Evolutionary conservation across 208 protist genomes (phyloP), one percentile per base, ranked within the genome.

Genomic region (Herpetomonas tarakana): DNA sequence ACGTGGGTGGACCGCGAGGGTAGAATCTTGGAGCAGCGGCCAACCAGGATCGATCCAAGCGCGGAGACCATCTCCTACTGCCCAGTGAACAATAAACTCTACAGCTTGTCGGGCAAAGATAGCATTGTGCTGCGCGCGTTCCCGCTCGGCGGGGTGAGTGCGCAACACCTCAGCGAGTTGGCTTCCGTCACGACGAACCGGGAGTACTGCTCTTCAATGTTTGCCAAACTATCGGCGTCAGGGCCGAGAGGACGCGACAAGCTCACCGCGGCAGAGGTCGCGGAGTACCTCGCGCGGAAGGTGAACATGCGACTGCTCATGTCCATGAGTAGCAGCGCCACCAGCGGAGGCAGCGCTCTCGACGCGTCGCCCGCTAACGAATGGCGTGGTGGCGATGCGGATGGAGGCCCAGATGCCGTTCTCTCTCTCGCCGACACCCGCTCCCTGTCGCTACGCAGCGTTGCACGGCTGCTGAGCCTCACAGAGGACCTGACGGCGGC

Each of bases 151-250:
- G 27, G 58, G 16, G 38, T 63, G 22, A 50, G 67, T 2, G 52
- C 69, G 21, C 67, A 26, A 27, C 41, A 55, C 12, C 35, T 65
- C 3, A 39, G 51, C 19, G 44, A 27, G 35, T 70, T 68, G 4
- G 78, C 68, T 22, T 74, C 65, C 53, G 76, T 73, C 25, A 63
- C 60, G 50, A 64, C 58, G 67, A 64, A 58, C 58, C 41, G 21
- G 3, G 14, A n/a, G n/a, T n/a, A n/a, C n/a, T n/a, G n/a, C n/a
- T n/a, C n/a, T n/a, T n/a, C n/a, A n/a, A n/a, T n/a, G n/a, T n/a
- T n/a, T n/a, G n/a, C n/a, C n/a, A 49, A 49, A 49, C 16, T 24
- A 12, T 22, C 44, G n/a, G n/a, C n/a, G n/a, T n/a, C n/a, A n/a
- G n/a, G n/a, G n/a, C n/a, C n/a, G n/a, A n/a, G n/a, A n/a, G n/a